Evolutionary conservation across 1,139 yeast genomes (phyloP).

Genomic region (Debaryomyces fabryi): DNA sequence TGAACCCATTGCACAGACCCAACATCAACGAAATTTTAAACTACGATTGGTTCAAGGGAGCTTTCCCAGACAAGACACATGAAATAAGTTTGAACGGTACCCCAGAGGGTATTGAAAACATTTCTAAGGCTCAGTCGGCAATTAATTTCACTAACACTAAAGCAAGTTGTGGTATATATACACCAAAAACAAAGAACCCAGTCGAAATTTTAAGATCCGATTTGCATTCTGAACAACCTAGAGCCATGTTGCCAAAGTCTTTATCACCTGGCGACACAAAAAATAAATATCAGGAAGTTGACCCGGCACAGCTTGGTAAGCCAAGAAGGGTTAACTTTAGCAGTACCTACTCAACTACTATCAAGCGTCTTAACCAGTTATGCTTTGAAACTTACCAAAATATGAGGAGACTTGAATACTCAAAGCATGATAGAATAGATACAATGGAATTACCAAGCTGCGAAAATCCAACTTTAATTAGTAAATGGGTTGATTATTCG

Average conservation of each 20-base stretch:
- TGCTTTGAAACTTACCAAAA: slow-evolving; percentile 47
- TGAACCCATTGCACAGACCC: slow-evolving; percentile 84
- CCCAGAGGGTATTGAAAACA: slow-evolving; percentile 58
- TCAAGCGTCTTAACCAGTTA: slow-evolving; percentile 40
- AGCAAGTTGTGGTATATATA: slow-evolving; percentile 63
- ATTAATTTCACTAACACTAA: slow-evolving; percentile 71
- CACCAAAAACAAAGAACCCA: slow-evolving; percentile 59
- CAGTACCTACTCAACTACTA: slow-evolving; percentile 42
- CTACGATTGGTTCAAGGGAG: slow-evolving; percentile 83
- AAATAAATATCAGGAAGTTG: slow-evolving; percentile 80
- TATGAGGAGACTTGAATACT: slow-evolving; percentile 43
- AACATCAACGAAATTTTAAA: slow-evolving; percentile 74
- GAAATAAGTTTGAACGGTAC: slow-evolving; percentile 59
- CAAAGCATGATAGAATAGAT: slow-evolving; percentile 37
- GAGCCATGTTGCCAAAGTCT: slow-evolving; percentile 78
- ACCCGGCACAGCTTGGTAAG: slow-evolving; percentile 41
- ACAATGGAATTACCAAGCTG: slow-evolving; percentile 45
- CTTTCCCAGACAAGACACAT: slow-evolving; percentile 77
- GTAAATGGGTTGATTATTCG: slow-evolving; percentile 98
- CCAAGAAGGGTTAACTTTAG: slow-evolving; percentile 48
- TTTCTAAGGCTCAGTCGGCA: slow-evolving; percentile 64
- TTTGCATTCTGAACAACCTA: slow-evolving; percentile 69
- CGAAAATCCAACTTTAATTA: slow-evolving; percentile 72
- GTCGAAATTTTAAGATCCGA: slow-evolving; percentile 73
- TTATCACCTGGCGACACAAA: slow-evolving; percentile 92